Evolutionary conservation across 306 rosid genomes (phyloP).

Genomic region (Herpetospermum pedunculosum): DNA sequence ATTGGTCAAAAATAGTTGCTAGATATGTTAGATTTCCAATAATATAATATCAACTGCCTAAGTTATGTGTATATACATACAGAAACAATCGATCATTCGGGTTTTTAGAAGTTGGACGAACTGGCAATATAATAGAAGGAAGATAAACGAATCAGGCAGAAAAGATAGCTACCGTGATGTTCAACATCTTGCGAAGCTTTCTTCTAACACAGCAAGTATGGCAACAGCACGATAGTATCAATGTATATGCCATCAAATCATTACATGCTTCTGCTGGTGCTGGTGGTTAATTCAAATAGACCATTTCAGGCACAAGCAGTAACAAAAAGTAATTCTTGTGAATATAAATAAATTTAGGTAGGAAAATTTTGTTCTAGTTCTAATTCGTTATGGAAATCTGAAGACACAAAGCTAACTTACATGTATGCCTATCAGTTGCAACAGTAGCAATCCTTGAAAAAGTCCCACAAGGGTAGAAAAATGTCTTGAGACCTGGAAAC

Average conservation of each 20-base stretch:
- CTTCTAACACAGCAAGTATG: slow-evolving; percentile 88
- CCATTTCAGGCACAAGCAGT: not conserved
- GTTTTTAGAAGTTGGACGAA: not conserved
- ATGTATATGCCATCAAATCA: slow-evolving; percentile 89
- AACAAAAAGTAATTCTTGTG: not conserved
- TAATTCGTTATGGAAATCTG: not conserved
- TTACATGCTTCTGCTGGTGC: slow-evolving; percentile 85
- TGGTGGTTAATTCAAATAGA: slow-evolving; percentile 21
- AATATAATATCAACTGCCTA: not conserved
- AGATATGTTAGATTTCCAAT: not conserved
- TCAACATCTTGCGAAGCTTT: slow-evolving; percentile 76
- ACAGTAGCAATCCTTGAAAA: slow-evolving; percentile 79
- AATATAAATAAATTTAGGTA: not conserved
- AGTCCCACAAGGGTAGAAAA: slow-evolving; percentile 92
- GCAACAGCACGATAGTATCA: slow-evolving; percentile 87
- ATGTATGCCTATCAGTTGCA: slow-evolving; percentile 69
- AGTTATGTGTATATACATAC: not conserved
- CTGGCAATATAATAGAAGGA: not conserved
- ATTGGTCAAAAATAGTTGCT: not conserved
- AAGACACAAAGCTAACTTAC: slow-evolving; percentile 40
- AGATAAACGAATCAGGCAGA: not conserved
- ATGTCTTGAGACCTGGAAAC: slow-evolving; percentile 74
- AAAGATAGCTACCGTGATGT: slow-evolving; percentile 61
- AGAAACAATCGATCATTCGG: not conserved
- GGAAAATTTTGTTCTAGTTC: not conserved